Percentiles rank a stretch among this genome's conserved stretches.
Conservation (phyloP, 1,139 yeast species). For the Zhuliangozyma blackwelliae region DNA sequence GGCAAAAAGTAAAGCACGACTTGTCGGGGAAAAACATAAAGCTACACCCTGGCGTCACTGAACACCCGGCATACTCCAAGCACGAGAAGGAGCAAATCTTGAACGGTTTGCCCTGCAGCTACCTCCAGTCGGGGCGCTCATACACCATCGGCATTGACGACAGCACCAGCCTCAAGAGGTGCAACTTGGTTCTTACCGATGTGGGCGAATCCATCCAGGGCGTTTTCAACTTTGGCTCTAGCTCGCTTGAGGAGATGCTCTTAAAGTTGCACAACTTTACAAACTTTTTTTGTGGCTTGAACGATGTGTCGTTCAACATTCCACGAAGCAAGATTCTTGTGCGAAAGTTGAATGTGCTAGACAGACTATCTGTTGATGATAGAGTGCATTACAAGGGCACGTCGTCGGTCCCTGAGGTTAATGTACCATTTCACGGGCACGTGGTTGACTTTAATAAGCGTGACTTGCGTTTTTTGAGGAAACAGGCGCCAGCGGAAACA, state of each 20-base stretch:
- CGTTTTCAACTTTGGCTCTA: conserved; percentile 4
- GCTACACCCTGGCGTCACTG: too few relatives aligned
- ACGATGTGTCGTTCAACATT: conserved; percentile 6
- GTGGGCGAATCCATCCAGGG: conserved; percentile 6
- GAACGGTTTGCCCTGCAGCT: conserved; percentile 15
- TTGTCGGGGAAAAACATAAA: background rate
- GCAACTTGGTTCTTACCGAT: conserved; percentile 8
- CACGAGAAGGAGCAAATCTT: conserved; percentile 17
- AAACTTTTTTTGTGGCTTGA: conserved; percentile 12
- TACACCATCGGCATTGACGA: conserved; percentile 3
- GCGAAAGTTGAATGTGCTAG: conserved; percentile 13
- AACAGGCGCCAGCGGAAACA: conserved; percentile 1
- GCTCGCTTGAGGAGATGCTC: conserved; percentile 8
- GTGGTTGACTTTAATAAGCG: conserved; percentile 32
- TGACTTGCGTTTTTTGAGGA: conserved; percentile 30
- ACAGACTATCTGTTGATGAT: conserved; percentile 10
- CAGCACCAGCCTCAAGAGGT: conserved; percentile 2
- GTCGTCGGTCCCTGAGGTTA: background rate
- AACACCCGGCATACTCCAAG: background rate
- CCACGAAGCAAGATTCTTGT: conserved; percentile 9
- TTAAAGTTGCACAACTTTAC: conserved; percentile 13
- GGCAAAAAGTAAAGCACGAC: conserved; percentile 6
- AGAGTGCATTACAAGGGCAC: conserved; percentile 4
- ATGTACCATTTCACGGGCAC: conserved; percentile 21
- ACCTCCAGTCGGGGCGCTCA: conserved; percentile 13